These are phyloP conservation scores for Salvia hispanica DNA, from an alignment of 257 asterid species.

Conservation along the genomic window DNA sequence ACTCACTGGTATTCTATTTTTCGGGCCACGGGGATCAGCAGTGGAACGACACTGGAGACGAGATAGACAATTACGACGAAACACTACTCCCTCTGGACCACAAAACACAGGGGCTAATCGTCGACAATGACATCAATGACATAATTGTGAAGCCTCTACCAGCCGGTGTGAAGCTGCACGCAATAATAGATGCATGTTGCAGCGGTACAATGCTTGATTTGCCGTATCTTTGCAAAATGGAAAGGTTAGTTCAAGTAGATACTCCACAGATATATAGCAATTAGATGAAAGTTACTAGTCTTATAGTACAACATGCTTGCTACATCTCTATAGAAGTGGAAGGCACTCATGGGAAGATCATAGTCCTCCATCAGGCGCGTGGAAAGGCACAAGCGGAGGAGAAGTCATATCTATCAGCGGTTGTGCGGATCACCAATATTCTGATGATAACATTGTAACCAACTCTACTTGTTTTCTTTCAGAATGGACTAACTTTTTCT, in stretches of 20 bases:
- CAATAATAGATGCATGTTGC: conserved; percentile 91
- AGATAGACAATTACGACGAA: no score
- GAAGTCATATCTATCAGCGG: conserved; percentile 95
- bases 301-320: no score
- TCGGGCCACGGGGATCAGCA: conserved; percentile 95
- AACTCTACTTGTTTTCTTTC: no score
- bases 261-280: no score
- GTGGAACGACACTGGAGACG: no score
- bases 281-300: no score
- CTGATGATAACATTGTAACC: conserved; percentile 81
- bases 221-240: conserved; percentile 87
- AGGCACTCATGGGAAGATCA: conserved; percentile 89
- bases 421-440: conserved; percentile 86
- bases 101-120: conserved; percentile 76
- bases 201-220: conserved; percentile 92
- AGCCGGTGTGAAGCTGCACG: conserved; percentile 85
- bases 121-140: conserved; percentile 80
- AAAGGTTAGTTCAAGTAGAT: conserved; percentile 46
- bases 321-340: conserved; percentile 53
- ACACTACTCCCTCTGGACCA: conserved; percentile 83
- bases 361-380: conserved; percentile 82
- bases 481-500: no score
- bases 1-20: conserved; percentile 85
- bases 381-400: conserved; percentile 98
- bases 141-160: conserved; percentile 84